Percentiles rank a stretch among this genome's conserved stretches.
These are phyloP conservation scores for Geotrichum aggregatum DNA, from an alignment of 1,139 yeast species.

Conservation along the genomic window DNA sequence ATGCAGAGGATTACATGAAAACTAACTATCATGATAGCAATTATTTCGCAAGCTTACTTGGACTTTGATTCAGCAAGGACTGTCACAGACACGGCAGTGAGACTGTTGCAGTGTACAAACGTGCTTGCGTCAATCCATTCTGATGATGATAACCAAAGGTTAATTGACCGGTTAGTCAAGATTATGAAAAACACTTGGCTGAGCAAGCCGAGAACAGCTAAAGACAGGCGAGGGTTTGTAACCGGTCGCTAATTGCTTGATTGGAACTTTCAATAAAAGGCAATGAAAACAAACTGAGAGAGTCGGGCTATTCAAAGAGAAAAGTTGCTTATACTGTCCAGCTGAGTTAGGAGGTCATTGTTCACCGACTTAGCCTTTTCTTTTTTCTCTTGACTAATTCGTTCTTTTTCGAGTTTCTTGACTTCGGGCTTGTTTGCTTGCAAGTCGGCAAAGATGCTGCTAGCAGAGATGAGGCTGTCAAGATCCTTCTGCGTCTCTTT, in stretches of 20 bases:
- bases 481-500: slow-evolving; percentile 25
- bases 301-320: slow-evolving; percentile 35
- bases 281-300: neutral
- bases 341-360: slow-evolving; percentile 51
- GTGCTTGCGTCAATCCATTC: slow-evolving; percentile 50
- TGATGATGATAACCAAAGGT: slow-evolving; percentile 49
- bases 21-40: neutral
- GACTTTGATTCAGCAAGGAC: slow-evolving; percentile 24
- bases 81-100: slow-evolving; percentile 37
- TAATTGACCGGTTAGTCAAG: slow-evolving; percentile 46
- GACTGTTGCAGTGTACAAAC: slow-evolving; percentile 55
- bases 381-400: slow-evolving; percentile 25
- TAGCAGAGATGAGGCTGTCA: slow-evolving; percentile 29
- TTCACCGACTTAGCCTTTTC: slow-evolving; percentile 46
- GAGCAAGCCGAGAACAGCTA: slow-evolving; percentile 32
- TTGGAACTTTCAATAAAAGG: neutral
- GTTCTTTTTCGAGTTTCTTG: slow-evolving; percentile 39
- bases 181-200: slow-evolving; percentile 33
- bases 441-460: slow-evolving; percentile 44
- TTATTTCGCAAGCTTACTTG: slow-evolving; percentile 19
- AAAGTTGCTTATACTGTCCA: slow-evolving; percentile 57
- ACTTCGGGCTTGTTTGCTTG: slow-evolving; percentile 28
- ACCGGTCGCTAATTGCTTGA: neutral
- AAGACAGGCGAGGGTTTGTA: slow-evolving; percentile 35
- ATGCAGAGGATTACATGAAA: neutral